Percentiles rank a stretch among this genome's conserved stretches.
Evolutionary conservation across 495 filamentous ascomycete genomes (phyloP).

Genomic region (Viridothelium virens): DNA sequence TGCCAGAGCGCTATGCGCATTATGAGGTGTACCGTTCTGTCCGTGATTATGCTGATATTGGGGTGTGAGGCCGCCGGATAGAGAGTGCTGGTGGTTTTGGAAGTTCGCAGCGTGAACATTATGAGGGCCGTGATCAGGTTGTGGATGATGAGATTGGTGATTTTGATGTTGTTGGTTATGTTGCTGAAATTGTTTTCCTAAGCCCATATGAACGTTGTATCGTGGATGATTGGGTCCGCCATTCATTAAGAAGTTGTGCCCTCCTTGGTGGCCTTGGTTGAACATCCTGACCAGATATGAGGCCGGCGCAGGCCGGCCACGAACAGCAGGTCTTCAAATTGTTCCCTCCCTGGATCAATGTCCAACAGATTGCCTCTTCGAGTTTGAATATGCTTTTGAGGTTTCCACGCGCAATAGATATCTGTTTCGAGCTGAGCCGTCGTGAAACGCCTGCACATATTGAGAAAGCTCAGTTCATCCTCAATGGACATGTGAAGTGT

Average conservation of each 20-base stretch:
- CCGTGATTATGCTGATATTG: conserved; percentile 63
- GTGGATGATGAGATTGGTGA: conserved; percentile 68
- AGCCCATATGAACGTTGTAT: conserved; percentile 56
- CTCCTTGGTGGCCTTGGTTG: conserved; percentile 68
- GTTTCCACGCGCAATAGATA: neutral
- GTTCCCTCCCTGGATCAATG: conserved; percentile 1
- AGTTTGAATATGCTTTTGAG: neutral
- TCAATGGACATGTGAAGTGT: neutral
- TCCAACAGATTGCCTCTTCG: neutral
- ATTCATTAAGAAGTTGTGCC: conserved; percentile 67
- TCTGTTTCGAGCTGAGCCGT: neutral
- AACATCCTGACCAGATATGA: conserved; percentile 55
- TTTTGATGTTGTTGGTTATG: conserved; percentile 32
- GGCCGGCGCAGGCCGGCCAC: conserved; percentile 4
- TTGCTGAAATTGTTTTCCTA: conserved; percentile 55
- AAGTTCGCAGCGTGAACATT: conserved; percentile 37
- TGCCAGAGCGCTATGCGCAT: conserved; percentile 48
- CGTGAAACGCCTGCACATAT: neutral
- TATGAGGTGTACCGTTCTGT: conserved; percentile 63
- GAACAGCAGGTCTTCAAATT: neutral
- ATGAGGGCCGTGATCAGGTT: conserved; percentile 64
- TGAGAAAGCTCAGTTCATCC: conserved; percentile 6
- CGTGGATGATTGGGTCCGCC: conserved; percentile 56
- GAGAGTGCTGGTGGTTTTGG: conserved; percentile 65
- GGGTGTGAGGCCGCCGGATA: conserved; percentile 68